Base-by-base conservation (phyloP, 306 rosid genomes). In the Adenanthera pavonina region DNA sequence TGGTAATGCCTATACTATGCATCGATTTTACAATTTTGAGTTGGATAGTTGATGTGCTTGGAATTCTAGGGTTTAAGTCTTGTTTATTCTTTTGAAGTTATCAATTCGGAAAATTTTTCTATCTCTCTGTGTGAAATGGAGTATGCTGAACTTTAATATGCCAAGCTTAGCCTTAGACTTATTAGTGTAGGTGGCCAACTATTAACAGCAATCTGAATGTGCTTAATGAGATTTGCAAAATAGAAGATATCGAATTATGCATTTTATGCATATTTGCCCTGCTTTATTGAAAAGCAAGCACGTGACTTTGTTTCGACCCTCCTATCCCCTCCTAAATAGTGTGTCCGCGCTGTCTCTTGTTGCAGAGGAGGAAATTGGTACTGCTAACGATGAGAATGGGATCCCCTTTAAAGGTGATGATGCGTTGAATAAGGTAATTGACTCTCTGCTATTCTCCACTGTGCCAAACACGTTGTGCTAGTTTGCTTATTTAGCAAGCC, bases 331-430 rank as follows among this genome's bases (percentile, higher is more conserved):
- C 25, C 75, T 80, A 33, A 79, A 73, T n/a, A 40, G 8, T 73
- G 41, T 47, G 80, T 48, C 65, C 30, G 44, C 38, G 36, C 11
- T 82, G 72, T 73, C 25, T 67, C 11, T 43, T 77, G 78, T 80
- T 85, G 80, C 96, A 95, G 99, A 88, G 88, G 89, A 70, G 56
- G n/a, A 86, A 46, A 87, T 69, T 80, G 95, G 85, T 38, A 52
- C 80, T 46, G 84, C 84, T 5, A 88, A 83, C 68, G 84, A 69
- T 65, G 88, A 83, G 14, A 78, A 71, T 66, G 90, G 68, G 65
- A 30, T 35, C 52, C 62, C 71, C 44, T 56, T 83, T 17, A 90
- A 72, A 64, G 88, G 61, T 40, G 77, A 79, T 69, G 87, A 75
- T 30, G 83, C 73, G 13, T 76, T 74, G 76, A 81, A 72, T 78